Evolutionary conservation across 2,329 filamentous ascomycete species (phyloP).

Genomic region (Chalaropsis ovoidea): DNA sequence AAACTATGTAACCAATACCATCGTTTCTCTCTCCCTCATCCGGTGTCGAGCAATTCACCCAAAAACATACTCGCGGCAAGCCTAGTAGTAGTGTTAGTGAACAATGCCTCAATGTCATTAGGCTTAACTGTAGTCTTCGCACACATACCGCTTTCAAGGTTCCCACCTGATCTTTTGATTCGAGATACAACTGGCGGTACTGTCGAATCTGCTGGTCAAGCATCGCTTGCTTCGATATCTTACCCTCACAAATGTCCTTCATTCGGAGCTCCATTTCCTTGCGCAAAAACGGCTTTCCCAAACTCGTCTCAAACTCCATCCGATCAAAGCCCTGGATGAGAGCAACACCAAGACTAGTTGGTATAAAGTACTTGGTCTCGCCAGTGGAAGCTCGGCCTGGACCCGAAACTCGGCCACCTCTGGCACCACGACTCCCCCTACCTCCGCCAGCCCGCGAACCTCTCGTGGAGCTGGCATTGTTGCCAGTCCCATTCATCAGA

Average conservation of each 20-base stretch:
- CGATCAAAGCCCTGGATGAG: slow-evolving; percentile 90
- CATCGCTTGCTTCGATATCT: slow-evolving; percentile 61
- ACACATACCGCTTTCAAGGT: slow-evolving; percentile 50
- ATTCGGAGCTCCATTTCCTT: slow-evolving; percentile 98
- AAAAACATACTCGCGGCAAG: slow-evolving; percentile 10
- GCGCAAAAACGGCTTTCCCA: slow-evolving; percentile 89
- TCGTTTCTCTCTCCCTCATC: no score
- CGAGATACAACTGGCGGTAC: slow-evolving; percentile 77
- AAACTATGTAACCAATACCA: no score
- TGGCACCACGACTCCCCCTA: slow-evolving; percentile 41
- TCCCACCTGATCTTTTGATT: slow-evolving; percentile 66
- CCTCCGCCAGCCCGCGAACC: slow-evolving; percentile 35
- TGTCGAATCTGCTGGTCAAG: slow-evolving; percentile 74
- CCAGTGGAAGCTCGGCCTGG: slow-evolving; percentile 33
- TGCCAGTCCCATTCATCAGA: slow-evolving; percentile 42
- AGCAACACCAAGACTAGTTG: slow-evolving; percentile 81
- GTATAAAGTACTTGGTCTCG: slow-evolving; percentile 74
- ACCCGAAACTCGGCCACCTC: slow-evolving; percentile 33
- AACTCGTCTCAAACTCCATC: slow-evolving; percentile 82
- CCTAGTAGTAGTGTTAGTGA: not conserved
- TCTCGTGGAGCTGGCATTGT: slow-evolving; percentile 29
- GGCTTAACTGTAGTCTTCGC: not conserved
- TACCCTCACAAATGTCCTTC: slow-evolving; percentile 91
- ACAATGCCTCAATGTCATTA: not conserved
- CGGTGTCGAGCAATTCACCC: not conserved